A percentile compares a stretch with the other conserved stretches of the same genome.
Evolutionary conservation across 305 asterid genomes (phyloP).

Genomic region (Fraxinus angustifolia): DNA sequence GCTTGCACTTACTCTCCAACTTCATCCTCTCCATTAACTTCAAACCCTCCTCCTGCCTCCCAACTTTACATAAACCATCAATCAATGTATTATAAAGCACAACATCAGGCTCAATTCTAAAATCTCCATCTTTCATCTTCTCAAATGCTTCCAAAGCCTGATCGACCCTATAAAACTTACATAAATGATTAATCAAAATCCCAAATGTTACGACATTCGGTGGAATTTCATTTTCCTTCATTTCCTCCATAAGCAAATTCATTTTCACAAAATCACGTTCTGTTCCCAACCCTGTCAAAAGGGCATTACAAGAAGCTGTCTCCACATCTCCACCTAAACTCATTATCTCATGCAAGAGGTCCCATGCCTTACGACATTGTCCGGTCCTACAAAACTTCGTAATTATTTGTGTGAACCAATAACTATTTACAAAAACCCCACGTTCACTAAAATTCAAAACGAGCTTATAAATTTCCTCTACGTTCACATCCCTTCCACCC

Average conservation of each 20-base stretch:
- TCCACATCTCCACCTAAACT: slow-evolving; percentile 41
- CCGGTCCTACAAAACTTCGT: slow-evolving; percentile 49
- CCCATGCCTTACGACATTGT: slow-evolving; percentile 59
- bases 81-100: slow-evolving; percentile 67
- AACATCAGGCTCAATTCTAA: slow-evolving; percentile 53
- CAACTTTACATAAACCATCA: slow-evolving; percentile 81
- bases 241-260: slow-evolving; percentile 68
- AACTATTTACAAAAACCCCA: slow-evolving; percentile 36
- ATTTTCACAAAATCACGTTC: slow-evolving; percentile 46
- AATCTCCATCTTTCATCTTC: slow-evolving; percentile 50
- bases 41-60: slow-evolving; percentile 71
- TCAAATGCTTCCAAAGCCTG: slow-evolving; percentile 63
- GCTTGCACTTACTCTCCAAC: slow-evolving; percentile 35
- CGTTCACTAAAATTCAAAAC: slow-evolving; percentile 37
- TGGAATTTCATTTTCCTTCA: slow-evolving; percentile 63
- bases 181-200: slow-evolving; percentile 61
- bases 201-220: slow-evolving; percentile 63
- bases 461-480: slow-evolving; percentile 52
- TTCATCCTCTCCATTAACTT: slow-evolving; percentile 62
- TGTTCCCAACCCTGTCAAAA: slow-evolving; percentile 49
- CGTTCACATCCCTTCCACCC: slow-evolving; percentile 40
- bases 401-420: slow-evolving; percentile 43
- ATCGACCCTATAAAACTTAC: slow-evolving; percentile 53
- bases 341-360: slow-evolving; percentile 46
- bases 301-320: slow-evolving; percentile 51